These are phyloP conservation scores for Mycena belliarum DNA, from an alignment of 768 basidiomycete genomes.

Conservation along the genomic window DNA sequence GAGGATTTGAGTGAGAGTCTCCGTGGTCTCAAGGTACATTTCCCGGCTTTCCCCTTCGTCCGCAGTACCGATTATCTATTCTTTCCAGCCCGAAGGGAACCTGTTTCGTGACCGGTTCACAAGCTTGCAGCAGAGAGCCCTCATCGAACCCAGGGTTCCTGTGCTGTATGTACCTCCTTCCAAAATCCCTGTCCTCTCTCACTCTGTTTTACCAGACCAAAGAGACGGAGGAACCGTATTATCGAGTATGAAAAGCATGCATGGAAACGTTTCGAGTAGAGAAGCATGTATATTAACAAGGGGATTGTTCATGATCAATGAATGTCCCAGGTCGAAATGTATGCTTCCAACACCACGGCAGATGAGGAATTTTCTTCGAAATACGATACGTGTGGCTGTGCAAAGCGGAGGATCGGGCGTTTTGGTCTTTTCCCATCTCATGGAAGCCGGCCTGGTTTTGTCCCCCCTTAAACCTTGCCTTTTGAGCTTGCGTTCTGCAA, in stretches of 20 bases:
- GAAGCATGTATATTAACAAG: too few relatives aligned
- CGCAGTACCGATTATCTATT: background rate
- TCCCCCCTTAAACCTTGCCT: too few relatives aligned
- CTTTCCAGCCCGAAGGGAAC: slow-evolving; percentile 83
- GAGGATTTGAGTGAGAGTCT: slow-evolving; percentile 88
- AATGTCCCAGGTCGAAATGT: too few relatives aligned
- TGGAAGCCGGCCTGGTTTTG: too few relatives aligned
- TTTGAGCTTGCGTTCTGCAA: too few relatives aligned
- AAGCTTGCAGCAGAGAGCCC: slow-evolving; percentile 83
- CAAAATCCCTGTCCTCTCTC: background rate
- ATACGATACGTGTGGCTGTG: background rate
- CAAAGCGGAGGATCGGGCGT: background rate
- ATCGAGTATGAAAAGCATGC: slow-evolving; percentile 79
- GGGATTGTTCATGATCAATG: too few relatives aligned
- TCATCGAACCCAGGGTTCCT: slow-evolving; percentile 84
- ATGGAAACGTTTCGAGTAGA: slow-evolving; percentile 69
- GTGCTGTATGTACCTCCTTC: slow-evolving; percentile 57
- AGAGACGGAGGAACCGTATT: slow-evolving; percentile 48
- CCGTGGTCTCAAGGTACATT: slow-evolving; percentile 74
- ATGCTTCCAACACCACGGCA: too few relatives aligned
- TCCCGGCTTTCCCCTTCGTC: background rate
- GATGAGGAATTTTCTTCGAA: too few relatives aligned
- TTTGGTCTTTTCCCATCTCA: too few relatives aligned
- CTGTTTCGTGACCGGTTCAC: slow-evolving; percentile 87
- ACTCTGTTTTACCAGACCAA: slow-evolving; percentile 43